These are phyloP conservation scores for Colletotrichum euphorbiae DNA, from an alignment of 2,329 filamentous ascomycete genomes.

Conservation along the genomic window DNA sequence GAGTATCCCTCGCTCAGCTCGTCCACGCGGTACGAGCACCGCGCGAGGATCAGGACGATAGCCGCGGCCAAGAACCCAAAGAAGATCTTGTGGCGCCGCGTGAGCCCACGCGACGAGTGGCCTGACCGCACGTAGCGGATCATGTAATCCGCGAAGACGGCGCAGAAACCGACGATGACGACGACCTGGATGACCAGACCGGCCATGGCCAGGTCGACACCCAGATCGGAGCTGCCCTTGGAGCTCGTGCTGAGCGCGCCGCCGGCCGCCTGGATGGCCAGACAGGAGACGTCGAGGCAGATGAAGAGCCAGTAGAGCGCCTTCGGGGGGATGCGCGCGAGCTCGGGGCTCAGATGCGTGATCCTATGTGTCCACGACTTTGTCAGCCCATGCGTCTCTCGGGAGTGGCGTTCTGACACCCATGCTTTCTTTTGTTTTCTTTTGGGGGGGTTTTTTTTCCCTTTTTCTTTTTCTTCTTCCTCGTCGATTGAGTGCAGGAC, in stretches of 20 bases:
- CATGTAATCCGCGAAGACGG: constrained; percentile 61
- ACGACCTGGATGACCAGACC: constrained; percentile 70
- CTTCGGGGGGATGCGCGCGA: constrained; percentile 56
- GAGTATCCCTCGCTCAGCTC: constrained; percentile 73
- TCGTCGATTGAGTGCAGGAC: constrained; percentile 43
- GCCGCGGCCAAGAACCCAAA: constrained; percentile 63
- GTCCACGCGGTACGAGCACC: constrained; percentile 72
- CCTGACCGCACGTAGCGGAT: constrained; percentile 48
- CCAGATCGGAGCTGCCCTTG: constrained; percentile 56
- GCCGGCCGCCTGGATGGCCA: constrained; percentile 66
- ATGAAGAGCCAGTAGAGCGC: constrained; percentile 61
- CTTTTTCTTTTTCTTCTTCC: constrained; percentile 42
- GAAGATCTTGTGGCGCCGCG: constrained; percentile 55
- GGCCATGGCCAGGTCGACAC: constrained; percentile 55
- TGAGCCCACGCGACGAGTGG: constrained; percentile 39
- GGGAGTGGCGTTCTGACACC: neutral
- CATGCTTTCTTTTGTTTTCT: too few relatives aligned
- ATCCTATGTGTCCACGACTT: constrained; percentile 45
- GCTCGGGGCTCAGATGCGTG: constrained; percentile 50
- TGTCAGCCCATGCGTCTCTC: constrained; percentile 28
- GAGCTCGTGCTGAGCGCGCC: constrained; percentile 62
- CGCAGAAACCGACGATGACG: constrained; percentile 64
- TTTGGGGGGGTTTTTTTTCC: too few relatives aligned
- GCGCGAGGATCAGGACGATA: constrained; percentile 69
- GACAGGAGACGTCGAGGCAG: constrained; percentile 65